These are phyloP conservation scores for Solanum arcanum DNA, from an alignment of 257 asterid species.

Conservation along the genomic window DNA sequence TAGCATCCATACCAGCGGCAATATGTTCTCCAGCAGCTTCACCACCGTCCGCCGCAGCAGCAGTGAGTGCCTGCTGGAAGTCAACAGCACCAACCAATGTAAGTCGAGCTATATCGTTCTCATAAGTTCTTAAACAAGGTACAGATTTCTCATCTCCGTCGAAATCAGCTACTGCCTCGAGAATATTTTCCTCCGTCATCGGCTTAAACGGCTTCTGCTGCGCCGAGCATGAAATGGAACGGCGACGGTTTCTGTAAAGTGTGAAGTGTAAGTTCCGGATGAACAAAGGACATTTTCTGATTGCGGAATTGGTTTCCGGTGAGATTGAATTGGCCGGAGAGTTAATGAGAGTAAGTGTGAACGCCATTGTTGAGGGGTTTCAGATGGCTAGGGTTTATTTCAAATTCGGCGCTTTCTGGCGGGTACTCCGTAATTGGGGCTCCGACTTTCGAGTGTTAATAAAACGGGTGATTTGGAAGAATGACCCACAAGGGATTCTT, in stretches of 20 bases:
- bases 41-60: conserved; percentile 95
- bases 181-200: conserved; percentile 39
- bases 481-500: not conserved
- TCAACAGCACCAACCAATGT: conserved; percentile 70
- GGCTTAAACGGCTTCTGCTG: conserved; percentile 16
- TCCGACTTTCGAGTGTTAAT: not conserved
- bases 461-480: not conserved
- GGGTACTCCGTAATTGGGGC: not conserved
- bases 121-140: conserved; percentile 56
- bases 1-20: conserved; percentile 34
- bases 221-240: conserved; percentile 17
- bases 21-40: conserved; percentile 66
- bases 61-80: conserved; percentile 71
- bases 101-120: conserved; percentile 61
- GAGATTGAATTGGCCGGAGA: conserved; percentile 9
- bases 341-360: conserved; percentile 11
- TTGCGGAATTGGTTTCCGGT: conserved; percentile 1
- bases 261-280: conserved; percentile 14
- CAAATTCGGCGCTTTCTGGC: not conserved
- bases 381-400: not conserved
- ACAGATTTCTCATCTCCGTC: conserved; percentile 22
- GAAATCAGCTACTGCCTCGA: conserved; percentile 38
- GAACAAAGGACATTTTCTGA: not conserved
- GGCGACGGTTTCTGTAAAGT: not conserved
- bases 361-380: conserved; percentile 30